Base-by-base conservation (phyloP, 2,329 filamentous ascomycete genomes). In the Pseudocercospora eumusae region DNA sequence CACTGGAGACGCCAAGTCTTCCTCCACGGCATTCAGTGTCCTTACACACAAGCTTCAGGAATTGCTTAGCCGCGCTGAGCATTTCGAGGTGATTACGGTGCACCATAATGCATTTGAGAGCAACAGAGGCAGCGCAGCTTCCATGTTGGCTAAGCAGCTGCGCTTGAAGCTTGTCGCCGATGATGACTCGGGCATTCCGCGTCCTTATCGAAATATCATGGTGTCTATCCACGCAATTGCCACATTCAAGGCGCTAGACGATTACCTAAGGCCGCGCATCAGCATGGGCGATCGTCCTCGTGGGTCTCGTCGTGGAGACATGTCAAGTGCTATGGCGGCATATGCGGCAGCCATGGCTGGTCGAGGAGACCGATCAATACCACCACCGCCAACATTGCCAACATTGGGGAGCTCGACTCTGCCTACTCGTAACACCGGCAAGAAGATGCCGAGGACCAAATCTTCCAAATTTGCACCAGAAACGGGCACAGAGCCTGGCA, bases 201-300 rank as follows among this genome's bases (percentile, higher is more conserved):
- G 88, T 36, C 83, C 89, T 0, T 98, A 96, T 74, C 86, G 91
- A 21, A 96, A 93, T 68, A 96, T 99, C 66, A 97, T 97, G 89
- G 95, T 99, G 0, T 96, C 92, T 0, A 99, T 99, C 61, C 95
- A 99, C 75, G 95, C 95, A 15, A 98, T 99, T 71, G 93, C 95
- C 2, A 98, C 93, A 0, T 98, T 99, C 81, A 98, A 97, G 75
- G 91, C 93, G 0, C 80, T 99, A 23, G 95, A 98, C 73, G 95
- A 99, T 74, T 99, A 98, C 75, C 82, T 99, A 47, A 88, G 95
- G 40, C 95, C 95, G 7, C 86, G 93, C 64, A 96, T 99, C 62
- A 92, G 83, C 70, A 75, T 95, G 13, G 87, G 90, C 2, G 92
- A 96, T 66, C 86, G 91, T 20, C 86, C 90, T 54, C 65, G 68